Percentiles rank a stretch among this genome's conserved stretches.
Evolutionary conservation across 495 filamentous ascomycete species (phyloP).

Genomic region (Podospora didyma): DNA sequence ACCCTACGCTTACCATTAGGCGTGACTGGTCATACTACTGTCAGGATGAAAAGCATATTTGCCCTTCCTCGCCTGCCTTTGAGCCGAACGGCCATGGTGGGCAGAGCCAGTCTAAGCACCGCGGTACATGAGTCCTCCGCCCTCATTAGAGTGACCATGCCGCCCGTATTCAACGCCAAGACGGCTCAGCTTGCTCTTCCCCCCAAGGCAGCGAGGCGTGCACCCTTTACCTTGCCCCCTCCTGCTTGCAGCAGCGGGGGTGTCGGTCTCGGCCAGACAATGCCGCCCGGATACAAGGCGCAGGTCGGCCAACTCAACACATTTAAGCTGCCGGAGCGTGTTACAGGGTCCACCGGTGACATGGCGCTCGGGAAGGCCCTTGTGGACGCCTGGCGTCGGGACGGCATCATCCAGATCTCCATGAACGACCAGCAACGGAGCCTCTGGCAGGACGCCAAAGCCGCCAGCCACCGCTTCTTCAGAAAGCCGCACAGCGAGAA

Average conservation of each 20-base stretch:
- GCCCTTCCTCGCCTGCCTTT: conserved; percentile 2
- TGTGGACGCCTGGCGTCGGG: conserved; percentile 34
- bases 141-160: conserved; percentile 9
- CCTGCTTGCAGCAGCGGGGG: neutral
- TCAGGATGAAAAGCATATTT: conserved; percentile 5
- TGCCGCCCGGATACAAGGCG: conserved; percentile 36
- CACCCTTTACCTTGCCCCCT: neutral
- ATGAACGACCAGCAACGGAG: conserved; percentile 23
- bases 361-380: conserved; percentile 31
- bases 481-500: conserved; percentile 27
- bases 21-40: neutral
- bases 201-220: neutral
- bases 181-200: conserved; percentile 9
- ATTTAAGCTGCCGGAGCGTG: conserved; percentile 30
- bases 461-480: conserved; percentile 37
- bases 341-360: conserved; percentile 24
- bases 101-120: conserved; percentile 15
- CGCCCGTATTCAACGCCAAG: conserved; percentile 16
- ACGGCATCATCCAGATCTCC: conserved; percentile 42
- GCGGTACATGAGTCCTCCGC: conserved; percentile 5
- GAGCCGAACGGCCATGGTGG: conserved; percentile 1
- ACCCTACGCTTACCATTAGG: neutral
- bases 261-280: conserved; percentile 14
- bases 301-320: conserved; percentile 28
- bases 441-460: conserved; percentile 24